phyloP scores from a whole-genome alignment of 2,329 filamentous ascomycete species.

The Diplocarpon rosae region DNA sequence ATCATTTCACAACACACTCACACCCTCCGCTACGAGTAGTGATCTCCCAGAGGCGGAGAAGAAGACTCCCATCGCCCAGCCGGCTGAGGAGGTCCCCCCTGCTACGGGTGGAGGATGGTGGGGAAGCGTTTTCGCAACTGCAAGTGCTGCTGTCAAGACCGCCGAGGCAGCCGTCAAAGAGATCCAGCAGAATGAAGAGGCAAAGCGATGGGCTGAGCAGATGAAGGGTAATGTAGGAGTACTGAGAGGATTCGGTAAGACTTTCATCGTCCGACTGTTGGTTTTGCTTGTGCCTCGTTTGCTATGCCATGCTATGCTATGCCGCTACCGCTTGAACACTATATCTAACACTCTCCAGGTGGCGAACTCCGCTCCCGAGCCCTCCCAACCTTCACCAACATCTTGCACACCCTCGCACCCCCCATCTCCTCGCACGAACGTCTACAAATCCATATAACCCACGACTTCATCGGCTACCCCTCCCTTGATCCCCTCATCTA shows the following conservation, averaged over 20 bases:
- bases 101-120: conserved; percentile 66
- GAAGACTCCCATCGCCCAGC: conserved; percentile 37
- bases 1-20: conserved; percentile 61
- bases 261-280: background rate
- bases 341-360: conserved; percentile 39
- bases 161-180: conserved; percentile 89
- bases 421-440: conserved; percentile 96
- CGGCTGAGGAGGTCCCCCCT: conserved; percentile 22
- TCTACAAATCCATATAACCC: conserved; percentile 92
- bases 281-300: background rate
- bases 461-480: conserved; percentile 90
- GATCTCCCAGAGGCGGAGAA: conserved; percentile 48
- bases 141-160: conserved; percentile 70
- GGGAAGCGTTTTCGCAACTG: conserved; percentile 73
- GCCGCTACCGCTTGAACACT: too few relatives aligned
- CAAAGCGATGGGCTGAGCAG: conserved; percentile 91
- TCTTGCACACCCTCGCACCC: conserved; percentile 88
- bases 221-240: conserved; percentile 80
- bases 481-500: conserved; percentile 90
- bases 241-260: conserved; percentile 62
- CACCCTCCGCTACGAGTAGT: conserved; percentile 51
- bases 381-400: conserved; percentile 86
- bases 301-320: too few relatives aligned
- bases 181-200: conserved; percentile 92
- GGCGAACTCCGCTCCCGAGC: conserved; percentile 80